phyloP scores from a whole-genome alignment of 2,329 filamentous ascomycete genomes.

The Cryphonectria naterciae region DNA sequence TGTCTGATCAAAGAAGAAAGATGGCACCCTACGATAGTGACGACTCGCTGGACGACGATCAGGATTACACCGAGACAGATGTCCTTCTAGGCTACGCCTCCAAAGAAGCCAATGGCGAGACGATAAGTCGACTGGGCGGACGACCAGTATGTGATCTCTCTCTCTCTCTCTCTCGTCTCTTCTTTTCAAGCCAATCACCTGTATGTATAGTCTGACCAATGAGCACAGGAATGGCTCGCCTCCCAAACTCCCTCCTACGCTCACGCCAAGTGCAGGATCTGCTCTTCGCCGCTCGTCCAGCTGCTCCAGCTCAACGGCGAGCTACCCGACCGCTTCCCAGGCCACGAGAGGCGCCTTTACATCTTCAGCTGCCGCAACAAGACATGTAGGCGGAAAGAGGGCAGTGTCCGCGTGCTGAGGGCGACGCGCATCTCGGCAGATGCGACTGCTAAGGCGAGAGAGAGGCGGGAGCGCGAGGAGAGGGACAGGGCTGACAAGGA shows the following conservation, averaged over 20 bases:
- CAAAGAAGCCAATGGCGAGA: constrained; percentile 77
- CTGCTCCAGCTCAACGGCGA: constrained; percentile 91
- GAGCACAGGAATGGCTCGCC: constrained; percentile 80
- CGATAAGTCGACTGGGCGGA: constrained; percentile 86
- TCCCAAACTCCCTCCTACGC: constrained; percentile 71
- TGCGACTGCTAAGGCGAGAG: constrained; percentile 36
- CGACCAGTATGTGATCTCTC: constrained; percentile 66
- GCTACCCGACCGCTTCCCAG: constrained; percentile 81
- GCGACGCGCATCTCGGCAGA: constrained; percentile 63
- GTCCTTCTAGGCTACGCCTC: constrained; percentile 90
- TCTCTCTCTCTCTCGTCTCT: background rate
- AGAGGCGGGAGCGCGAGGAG: constrained; percentile 41
- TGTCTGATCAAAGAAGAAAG: constrained; percentile 1
- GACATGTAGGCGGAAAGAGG: constrained; percentile 78
- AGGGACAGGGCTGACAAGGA: constrained; percentile 40
- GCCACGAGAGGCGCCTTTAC: constrained; percentile 86
- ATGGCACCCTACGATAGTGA: constrained; percentile 89
- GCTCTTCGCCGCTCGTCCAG: constrained; percentile 80
- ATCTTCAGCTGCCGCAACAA: constrained; percentile 81
- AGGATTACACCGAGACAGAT: constrained; percentile 77
- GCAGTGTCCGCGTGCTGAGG: constrained; percentile 77
- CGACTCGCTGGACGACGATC: constrained; percentile 71
- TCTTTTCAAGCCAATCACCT: background rate
- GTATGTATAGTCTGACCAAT: constrained; percentile 31
- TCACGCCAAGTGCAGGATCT: constrained; percentile 84